phyloP scores from a whole-genome alignment of 2,329 filamentous ascomycete species.

The Penicillium sp. region DNA sequence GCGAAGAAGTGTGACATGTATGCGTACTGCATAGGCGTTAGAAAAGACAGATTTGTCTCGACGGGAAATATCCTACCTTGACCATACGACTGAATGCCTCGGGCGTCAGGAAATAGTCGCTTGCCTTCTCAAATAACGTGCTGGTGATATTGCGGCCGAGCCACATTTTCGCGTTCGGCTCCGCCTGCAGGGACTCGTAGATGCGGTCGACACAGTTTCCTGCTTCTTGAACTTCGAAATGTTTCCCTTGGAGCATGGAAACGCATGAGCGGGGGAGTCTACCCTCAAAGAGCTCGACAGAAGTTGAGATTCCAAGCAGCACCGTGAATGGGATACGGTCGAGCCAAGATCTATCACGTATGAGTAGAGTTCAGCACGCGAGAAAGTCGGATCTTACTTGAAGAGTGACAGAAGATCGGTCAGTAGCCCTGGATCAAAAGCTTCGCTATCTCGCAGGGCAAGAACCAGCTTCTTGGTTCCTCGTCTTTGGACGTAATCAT shows the following conservation, averaged over 20 bases:
- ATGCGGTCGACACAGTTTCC: constrained; percentile 47
- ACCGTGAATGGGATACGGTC: constrained; percentile 61
- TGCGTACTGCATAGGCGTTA: constrained; percentile 50
- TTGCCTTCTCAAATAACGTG: constrained; percentile 55
- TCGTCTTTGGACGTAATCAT: constrained; percentile 42
- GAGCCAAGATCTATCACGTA: constrained; percentile 53
- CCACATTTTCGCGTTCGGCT: constrained; percentile 43
- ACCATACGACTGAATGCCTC: constrained; percentile 54
- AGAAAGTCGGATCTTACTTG: constrained; percentile 38
- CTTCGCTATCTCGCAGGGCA: constrained; percentile 48
- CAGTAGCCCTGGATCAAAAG: constrained; percentile 46
- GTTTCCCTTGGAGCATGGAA: constrained; percentile 52
- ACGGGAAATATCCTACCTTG: constrained; percentile 38
- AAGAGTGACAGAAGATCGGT: constrained; percentile 47
- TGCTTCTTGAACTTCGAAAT: constrained; percentile 54
- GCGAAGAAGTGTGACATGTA: constrained; percentile 66
- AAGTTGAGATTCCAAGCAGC: constrained; percentile 62
- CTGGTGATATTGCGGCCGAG: constrained; percentile 54
- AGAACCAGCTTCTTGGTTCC: constrained; percentile 41
- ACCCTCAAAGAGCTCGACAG: constrained; percentile 60
- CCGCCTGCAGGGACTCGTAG: constrained; percentile 39
- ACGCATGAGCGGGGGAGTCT: constrained; percentile 55
- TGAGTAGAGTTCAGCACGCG: constrained; percentile 15
- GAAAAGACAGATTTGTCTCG: background rate
- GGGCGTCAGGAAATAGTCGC: constrained; percentile 60